Conservation (phyloP, 2,329 filamentous ascomycete species). For the Helotiales sp. region DNA sequence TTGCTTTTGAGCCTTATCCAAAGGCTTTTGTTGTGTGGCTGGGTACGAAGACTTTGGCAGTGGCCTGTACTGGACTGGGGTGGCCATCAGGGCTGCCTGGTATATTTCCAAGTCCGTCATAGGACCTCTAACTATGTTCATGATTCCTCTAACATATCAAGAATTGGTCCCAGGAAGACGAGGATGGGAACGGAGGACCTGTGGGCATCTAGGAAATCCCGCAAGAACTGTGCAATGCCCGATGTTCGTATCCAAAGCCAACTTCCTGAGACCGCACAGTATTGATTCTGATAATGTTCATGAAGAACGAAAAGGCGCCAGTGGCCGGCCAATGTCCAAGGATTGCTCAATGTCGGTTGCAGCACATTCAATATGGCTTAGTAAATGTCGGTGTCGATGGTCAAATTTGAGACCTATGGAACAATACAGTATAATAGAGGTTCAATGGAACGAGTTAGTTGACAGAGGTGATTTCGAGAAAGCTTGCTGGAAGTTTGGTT, state of each 20-base stretch:
- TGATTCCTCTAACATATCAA: too few species aligned
- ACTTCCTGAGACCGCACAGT: too few species aligned
- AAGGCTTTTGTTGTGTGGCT: not conserved
- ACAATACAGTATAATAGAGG: not conserved
- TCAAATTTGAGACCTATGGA: not conserved
- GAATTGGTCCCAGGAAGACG: too few species aligned
- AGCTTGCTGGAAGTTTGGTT: too few species aligned
- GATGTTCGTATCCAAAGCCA: too few species aligned
- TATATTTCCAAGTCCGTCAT: not conserved
- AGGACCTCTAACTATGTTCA: not conserved
- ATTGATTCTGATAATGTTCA: too few species aligned
- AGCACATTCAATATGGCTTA: too few species aligned
- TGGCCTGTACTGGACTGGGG: not conserved
- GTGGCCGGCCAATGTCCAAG: not conserved
- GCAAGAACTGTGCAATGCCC: too few species aligned
- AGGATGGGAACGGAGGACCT: too few species aligned
- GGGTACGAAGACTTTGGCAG: not conserved
- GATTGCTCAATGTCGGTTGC: not conserved
- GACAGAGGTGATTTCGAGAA: not conserved
- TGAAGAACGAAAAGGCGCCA: too few species aligned
- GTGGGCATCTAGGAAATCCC: too few species aligned
- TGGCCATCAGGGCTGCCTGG: not conserved
- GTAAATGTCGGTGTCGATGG: too few species aligned
- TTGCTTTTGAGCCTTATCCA: not conserved
- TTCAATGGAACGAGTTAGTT: not conserved